A percentile compares a stretch with the other conserved stretches of the same genome.
phyloP scores from a whole-genome alignment of 1,284 basidiomycete species.

The Meira nashicola region DNA sequence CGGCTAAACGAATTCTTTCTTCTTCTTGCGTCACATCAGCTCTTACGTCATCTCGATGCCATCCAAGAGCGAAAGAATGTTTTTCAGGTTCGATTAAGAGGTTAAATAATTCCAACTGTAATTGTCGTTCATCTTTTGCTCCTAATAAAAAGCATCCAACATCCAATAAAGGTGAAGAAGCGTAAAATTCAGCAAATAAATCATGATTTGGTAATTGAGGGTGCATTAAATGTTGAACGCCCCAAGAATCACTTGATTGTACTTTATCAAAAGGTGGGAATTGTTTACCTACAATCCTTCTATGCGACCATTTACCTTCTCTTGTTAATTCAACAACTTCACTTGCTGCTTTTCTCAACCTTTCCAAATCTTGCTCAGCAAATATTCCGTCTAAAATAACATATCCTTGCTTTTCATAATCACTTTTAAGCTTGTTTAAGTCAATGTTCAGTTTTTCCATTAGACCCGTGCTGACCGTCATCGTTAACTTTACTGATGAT shows the following conservation, averaged over 20 bases:
- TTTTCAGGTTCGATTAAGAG: slow-evolving; percentile 67
- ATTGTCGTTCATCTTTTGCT: slow-evolving; percentile 9
- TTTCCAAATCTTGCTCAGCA: slow-evolving; percentile 52
- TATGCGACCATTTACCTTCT: slow-evolving; percentile 63
- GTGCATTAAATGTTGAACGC: slow-evolving; percentile 59
- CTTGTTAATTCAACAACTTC: slow-evolving; percentile 62
- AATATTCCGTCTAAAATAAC: slow-evolving; percentile 67
- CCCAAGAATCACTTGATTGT: slow-evolving; percentile 63
- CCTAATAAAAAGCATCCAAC: slow-evolving; percentile 27
- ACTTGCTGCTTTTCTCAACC: slow-evolving; percentile 60
- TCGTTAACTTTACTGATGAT: too few species aligned
- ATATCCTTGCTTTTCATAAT: slow-evolving; percentile 67
- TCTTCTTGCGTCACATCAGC: slow-evolving; percentile 65
- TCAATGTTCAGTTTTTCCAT: too few species aligned
- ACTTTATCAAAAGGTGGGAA: slow-evolving; percentile 69
- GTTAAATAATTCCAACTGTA: slow-evolving; percentile 68
- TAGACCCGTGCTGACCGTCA: too few species aligned
- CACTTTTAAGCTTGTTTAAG: neutral
- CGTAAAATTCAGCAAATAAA: slow-evolving; percentile 34
- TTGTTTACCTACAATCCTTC: slow-evolving; percentile 70
- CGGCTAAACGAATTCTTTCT: slow-evolving; percentile 61
- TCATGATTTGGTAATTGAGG: slow-evolving; percentile 59
- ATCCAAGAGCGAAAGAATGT: slow-evolving; percentile 70
- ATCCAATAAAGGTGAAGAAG: slow-evolving; percentile 24
- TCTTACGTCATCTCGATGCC: slow-evolving; percentile 75